Base-by-base conservation (phyloP, 129 eudicot genomes). In the Escallonia rubra region DNA sequence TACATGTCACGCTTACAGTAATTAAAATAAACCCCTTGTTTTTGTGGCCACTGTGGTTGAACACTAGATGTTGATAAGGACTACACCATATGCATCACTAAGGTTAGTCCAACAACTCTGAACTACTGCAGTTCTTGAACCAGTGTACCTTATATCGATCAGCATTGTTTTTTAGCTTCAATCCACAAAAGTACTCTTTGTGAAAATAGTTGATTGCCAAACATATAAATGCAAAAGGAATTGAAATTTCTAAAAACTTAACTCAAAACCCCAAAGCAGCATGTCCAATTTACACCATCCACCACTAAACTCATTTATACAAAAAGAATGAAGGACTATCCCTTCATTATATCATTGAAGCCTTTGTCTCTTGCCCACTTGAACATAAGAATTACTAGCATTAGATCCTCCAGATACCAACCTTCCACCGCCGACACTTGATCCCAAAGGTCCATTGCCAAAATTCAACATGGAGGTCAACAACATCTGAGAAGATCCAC, bases 361-460 rank as follows among this genome's bases (percentile, higher is more conserved):
- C 75, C 93, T 83, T 60, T 80, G 87, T 71, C 86, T 80, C 77
- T 85, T 89, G 43, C 53, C 87, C 67, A 68, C 57, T 63, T 63
- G 64, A 38, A 67, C 69, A 59, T 61, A 65, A 42, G 41, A 74
- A 16, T 43, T 49, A 64, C 54, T 72, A 57, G 39, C 63, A 43
- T 43, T 50, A 15, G 78, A 65, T 16, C 67, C 72, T 66, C 73
- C 48, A 7, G 76, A 47, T 15, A 44, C 51, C 72, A 80, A 52
- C 41, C 68, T 59, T 47, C 76, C 70, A 65, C 56, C 53, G 5
- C 71, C 63, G 16, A 68, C 40, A 75, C 63, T 67, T 13, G 79
- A 49, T 4, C 80, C 73, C 34, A 61, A 53, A 41, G 15, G 9
- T 42, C 74, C 66, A 71, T 70, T 68, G 4, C 72, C 65, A 72